phyloP scores from a whole-genome alignment of 768 basidiomycete species.

The Rhizopogon vesiculosus region DNA sequence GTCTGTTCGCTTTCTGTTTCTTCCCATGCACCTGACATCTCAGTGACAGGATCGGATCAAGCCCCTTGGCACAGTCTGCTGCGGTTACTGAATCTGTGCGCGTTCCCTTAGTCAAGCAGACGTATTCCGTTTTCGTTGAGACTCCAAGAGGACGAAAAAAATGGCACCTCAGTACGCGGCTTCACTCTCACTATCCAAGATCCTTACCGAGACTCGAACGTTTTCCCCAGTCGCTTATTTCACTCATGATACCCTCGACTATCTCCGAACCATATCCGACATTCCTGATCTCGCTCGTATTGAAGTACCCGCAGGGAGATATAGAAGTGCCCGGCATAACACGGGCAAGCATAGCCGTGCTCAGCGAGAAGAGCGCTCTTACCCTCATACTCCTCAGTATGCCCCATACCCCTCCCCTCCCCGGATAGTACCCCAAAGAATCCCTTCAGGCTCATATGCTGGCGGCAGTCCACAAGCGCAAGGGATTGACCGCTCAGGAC shows the following conservation, averaged over 20 bases:
- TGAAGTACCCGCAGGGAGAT: constrained; percentile 53
- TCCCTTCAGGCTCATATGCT: background rate
- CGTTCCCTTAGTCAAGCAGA: constrained; percentile 69
- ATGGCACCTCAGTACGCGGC: constrained; percentile 71
- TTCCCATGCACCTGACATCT: constrained; percentile 1
- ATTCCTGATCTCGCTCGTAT: constrained; percentile 48
- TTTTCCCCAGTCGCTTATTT: constrained; percentile 65
- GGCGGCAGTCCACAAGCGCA: background rate
- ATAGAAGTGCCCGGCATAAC: constrained; percentile 59
- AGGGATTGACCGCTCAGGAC: constrained; percentile 1
- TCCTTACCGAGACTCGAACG: background rate
- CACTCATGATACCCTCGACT: constrained; percentile 55
- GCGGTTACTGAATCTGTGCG: constrained; percentile 26
- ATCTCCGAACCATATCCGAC: constrained; percentile 56
- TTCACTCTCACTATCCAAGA: background rate
- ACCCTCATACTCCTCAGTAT: constrained; percentile 18
- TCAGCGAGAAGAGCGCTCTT: constrained; percentile 20
- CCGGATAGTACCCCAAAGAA: constrained; percentile 7
- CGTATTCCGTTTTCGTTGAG: constrained; percentile 75
- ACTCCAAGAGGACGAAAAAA: constrained; percentile 63
- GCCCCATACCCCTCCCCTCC: constrained; percentile 27
- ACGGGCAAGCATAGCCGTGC: constrained; percentile 41
- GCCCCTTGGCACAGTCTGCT: constrained; percentile 21
- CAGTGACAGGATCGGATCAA: constrained; percentile 23
- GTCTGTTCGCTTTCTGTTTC: constrained; percentile 27